Evolutionary conservation across 805 yeast genomes (phyloP), one percentile per base, ranked within the genome.

Genomic region (Candida glaebosa): DNA sequence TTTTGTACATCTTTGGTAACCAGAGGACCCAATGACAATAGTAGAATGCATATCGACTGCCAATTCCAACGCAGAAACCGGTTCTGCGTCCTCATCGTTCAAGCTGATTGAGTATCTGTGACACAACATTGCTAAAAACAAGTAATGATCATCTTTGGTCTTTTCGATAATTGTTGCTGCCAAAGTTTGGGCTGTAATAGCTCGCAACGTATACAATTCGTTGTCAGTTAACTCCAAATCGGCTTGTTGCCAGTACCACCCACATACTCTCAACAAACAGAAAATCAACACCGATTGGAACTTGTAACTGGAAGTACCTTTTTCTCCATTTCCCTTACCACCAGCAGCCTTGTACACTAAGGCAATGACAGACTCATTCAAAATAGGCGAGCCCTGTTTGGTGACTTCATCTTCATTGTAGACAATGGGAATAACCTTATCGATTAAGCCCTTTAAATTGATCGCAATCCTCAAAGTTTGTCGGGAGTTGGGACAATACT

Each of bases 31-130:
- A 51, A 89, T 86, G 14, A 87, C 82, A 17, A 75, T 72, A 6
- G 90, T 81, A 8, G 85, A 77, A 51, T 88, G 96, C 77, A 81
- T 78, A 56, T 88, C 96, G 19, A 86, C 88, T 0, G 96, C 95
- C 53, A 87, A 60, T 57, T 88, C 96, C 47, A 88, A 64, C 0
- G 89, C 95, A 61, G 78, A 83, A n/a, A 74, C 63, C 0, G 95
- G 91, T 3, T 58, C 69, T 1, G 80, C 61, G 49, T 83, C 89
- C 20, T 57, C 71, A 36, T 79, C 84, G 50, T 81, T 75, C 37
- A 84, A 69, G 48, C 75, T 78, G 49, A 87, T 80, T 18, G 78
- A 67, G 62, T 81, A 88, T 22, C 95, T 69, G 53, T 82, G 89
- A 56, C 91, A 82, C 16, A 88, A 69, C 82, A 88, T 76, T 20